Percentiles rank a stretch among this genome's conserved stretches.
These are phyloP conservation scores for Xylaria longipes DNA, from an alignment of 495 filamentous ascomycete species.

Conservation along the genomic window DNA sequence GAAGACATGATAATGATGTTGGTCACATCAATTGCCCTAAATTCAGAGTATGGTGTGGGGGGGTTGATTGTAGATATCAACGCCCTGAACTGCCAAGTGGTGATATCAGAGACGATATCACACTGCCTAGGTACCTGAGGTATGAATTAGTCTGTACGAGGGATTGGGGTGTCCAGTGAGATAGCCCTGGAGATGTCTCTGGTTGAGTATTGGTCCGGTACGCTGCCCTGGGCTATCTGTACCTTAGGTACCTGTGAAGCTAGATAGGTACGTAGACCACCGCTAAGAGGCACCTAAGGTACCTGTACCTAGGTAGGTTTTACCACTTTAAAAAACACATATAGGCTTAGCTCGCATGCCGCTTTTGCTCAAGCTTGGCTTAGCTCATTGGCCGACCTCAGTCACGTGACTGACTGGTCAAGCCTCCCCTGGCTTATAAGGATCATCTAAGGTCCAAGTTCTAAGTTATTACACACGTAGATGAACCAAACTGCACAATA, in stretches of 20 bases:
- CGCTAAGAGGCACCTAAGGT: background rate
- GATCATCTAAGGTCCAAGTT: too few relatives aligned
- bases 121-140: too few relatives aligned
- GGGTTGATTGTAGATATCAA: too few relatives aligned
- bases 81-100: background rate
- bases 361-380: too few relatives aligned
- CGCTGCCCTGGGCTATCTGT: background rate
- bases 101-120: background rate
- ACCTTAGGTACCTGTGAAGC: background rate
- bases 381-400: too few relatives aligned
- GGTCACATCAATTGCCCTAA: background rate
- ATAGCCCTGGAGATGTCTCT: background rate
- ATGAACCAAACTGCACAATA: too few relatives aligned
- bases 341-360: too few relatives aligned
- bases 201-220: background rate
- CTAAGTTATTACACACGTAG: too few relatives aligned
- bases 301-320: too few relatives aligned
- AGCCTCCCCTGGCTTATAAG: too few relatives aligned
- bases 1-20: conserved; percentile 47
- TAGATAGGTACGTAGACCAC: background rate
- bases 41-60: background rate
- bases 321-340: too few relatives aligned
- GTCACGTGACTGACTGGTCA: too few relatives aligned
- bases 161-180: background rate
- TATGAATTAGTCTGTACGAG: background rate